Evolutionary conservation across 2,329 filamentous ascomycete species (phyloP).

Genomic region (Epichloe typhina): DNA sequence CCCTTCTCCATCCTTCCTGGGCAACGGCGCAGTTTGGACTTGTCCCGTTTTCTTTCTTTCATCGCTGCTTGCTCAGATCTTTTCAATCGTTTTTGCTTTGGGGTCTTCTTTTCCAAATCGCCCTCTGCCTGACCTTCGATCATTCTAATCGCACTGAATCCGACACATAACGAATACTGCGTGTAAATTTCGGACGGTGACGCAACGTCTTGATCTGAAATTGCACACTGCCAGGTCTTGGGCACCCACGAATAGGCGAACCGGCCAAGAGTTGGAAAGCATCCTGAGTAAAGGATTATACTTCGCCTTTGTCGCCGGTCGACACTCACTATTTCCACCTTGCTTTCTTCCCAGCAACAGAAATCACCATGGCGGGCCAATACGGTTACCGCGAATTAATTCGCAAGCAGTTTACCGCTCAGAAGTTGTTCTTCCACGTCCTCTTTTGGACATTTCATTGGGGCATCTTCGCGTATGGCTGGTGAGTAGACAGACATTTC

Average conservation of each 20-base stretch:
- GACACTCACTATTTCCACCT: constrained; percentile 25
- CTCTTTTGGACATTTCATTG: constrained; percentile 72
- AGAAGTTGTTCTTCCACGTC: constrained; percentile 67
- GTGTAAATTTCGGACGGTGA: no score
- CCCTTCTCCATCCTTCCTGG: constrained; percentile 11
- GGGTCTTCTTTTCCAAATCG: no score
- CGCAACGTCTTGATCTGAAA: no score
- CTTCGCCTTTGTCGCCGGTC: constrained; percentile 36
- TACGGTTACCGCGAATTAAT: constrained; percentile 30
- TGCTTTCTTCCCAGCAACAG: constrained; percentile 3
- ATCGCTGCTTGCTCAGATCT: constrained; percentile 47
- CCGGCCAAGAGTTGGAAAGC: not conserved
- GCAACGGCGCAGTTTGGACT: constrained; percentile 1
- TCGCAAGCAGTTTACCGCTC: constrained; percentile 52
- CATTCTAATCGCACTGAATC: not conserved
- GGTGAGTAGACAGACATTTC: constrained; percentile 39
- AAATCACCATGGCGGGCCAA: constrained; percentile 22
- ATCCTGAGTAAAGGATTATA: not conserved
- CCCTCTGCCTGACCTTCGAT: no score
- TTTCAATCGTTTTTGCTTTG: no score
- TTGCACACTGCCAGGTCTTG: no score
- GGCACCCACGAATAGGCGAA: no score
- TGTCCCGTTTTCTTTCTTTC: constrained; percentile 8
- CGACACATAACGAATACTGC: not conserved
- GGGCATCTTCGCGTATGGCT: constrained; percentile 71